Evolutionary conservation across 2,329 filamentous ascomycete genomes (phyloP).

Genomic region (Paraphaeosphaeria minitans): DNA sequence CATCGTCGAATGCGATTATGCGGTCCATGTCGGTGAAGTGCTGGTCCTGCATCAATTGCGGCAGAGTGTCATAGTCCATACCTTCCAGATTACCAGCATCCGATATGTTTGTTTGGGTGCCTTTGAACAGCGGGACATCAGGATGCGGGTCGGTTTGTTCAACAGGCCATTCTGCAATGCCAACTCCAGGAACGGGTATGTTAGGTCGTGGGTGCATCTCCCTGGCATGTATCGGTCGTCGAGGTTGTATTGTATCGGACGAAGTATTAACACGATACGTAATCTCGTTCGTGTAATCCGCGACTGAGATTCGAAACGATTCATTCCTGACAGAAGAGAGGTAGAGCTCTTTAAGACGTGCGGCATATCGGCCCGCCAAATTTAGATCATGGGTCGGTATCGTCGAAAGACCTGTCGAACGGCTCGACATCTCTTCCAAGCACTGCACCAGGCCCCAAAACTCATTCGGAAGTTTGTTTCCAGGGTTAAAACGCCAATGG

Average conservation of each 20-base stretch:
- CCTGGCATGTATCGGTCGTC: neutral
- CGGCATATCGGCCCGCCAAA: conserved; percentile 18
- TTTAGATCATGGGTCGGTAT: neutral
- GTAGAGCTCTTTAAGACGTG: conserved; percentile 18
- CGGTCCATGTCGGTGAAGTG: conserved; percentile 26
- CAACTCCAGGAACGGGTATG: neutral
- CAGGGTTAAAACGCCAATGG: conserved; percentile 21
- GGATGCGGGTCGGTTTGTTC: neutral
- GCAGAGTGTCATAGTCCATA: conserved; percentile 17
- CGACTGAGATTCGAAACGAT: conserved; percentile 17
- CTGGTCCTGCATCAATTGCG: conserved; percentile 24
- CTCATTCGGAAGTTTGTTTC: conserved; percentile 16
- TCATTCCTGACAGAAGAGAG: conserved; percentile 13
- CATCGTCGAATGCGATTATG: conserved; percentile 28
- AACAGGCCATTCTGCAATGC: neutral
- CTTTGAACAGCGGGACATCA: neutral
- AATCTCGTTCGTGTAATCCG: conserved; percentile 20
- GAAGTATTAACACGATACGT: neutral
- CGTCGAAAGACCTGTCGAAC: conserved; percentile 15
- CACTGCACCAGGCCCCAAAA: conserved; percentile 26
- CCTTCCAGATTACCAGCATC: neutral
- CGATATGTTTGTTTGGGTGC: neutral
- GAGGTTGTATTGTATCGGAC: neutral
- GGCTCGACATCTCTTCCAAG: conserved; percentile 23
- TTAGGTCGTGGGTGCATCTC: neutral